phyloP scores from a whole-genome alignment of 179 eudicot genomes.

The Pouteria campechiana region DNA sequence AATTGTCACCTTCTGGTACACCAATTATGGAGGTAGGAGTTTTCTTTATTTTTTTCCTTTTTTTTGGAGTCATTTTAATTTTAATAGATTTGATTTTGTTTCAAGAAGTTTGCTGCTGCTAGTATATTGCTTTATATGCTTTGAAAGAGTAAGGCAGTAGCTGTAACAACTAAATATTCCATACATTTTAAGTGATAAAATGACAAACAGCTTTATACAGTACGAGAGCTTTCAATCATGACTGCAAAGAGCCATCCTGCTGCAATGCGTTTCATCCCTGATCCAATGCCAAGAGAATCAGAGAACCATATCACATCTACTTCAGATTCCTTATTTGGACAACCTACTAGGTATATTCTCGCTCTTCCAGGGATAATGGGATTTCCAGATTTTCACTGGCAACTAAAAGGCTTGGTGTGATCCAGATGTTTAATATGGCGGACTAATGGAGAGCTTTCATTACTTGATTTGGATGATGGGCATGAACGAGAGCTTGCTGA shows the following conservation, averaged over 20 bases:
- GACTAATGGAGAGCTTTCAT: constrained; percentile 87
- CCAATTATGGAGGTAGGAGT: constrained; percentile 67
- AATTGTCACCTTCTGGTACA: constrained; percentile 69
- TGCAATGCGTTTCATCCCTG: constrained; percentile 91
- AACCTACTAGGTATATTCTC: constrained; percentile 65
- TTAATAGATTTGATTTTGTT: background rate
- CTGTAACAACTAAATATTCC: constrained; percentile 18
- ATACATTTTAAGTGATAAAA: constrained; percentile 95
- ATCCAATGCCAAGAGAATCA: constrained; percentile 51
- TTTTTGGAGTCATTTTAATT: background rate
- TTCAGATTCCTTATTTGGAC: constrained; percentile 28
- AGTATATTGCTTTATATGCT: background rate
- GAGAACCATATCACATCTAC: constrained; percentile 18
- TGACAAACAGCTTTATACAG: constrained; percentile 99
- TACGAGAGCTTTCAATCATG: constrained; percentile 99
- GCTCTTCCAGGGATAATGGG: background rate
- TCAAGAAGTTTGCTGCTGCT: background rate
- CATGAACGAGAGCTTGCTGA: constrained; percentile 88
- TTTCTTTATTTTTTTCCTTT: background rate
- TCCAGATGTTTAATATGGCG: constrained; percentile 86
- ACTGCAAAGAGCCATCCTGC: constrained; percentile 97
- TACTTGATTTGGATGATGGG: constrained; percentile 92
- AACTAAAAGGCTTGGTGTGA: constrained; percentile 8
- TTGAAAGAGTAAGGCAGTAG: constrained; percentile 4
- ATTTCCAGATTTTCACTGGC: background rate